Evolutionary conservation across 495 filamentous ascomycete genomes (phyloP).

Genomic region (Penicillium pancosmium): DNA sequence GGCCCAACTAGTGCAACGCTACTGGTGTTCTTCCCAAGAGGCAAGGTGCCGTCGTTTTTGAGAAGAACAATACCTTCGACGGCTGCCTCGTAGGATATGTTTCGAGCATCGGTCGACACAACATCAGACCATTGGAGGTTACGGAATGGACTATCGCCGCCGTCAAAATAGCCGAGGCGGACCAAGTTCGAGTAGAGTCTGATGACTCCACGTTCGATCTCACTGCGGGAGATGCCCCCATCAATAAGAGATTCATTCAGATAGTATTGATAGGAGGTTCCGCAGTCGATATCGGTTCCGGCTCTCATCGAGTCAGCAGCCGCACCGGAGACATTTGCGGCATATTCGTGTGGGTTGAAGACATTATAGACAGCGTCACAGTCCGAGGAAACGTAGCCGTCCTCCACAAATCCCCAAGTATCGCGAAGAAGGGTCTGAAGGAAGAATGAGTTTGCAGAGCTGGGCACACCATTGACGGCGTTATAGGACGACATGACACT

Average conservation of each 20-base stretch:
- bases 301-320: slow-evolving; percentile 58
- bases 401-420: slow-evolving; percentile 45
- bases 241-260: slow-evolving; percentile 52
- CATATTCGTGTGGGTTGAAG: slow-evolving; percentile 58
- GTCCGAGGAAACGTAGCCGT: slow-evolving; percentile 60
- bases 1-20: slow-evolving; percentile 61
- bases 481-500: slow-evolving; percentile 67
- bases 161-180: slow-evolving; percentile 63
- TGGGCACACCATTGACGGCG: slow-evolving; percentile 61
- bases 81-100: slow-evolving; percentile 60
- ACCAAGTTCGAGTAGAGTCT: slow-evolving; percentile 60
- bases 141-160: slow-evolving; percentile 48
- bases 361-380: slow-evolving; percentile 62
- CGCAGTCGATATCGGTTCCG: slow-evolving; percentile 66
- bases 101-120: slow-evolving; percentile 49
- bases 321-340: slow-evolving; percentile 44
- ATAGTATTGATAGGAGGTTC: slow-evolving; percentile 54
- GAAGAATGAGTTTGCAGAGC: slow-evolving; percentile 57
- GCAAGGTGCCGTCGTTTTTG: slow-evolving; percentile 63
- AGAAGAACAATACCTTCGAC: slow-evolving; percentile 61
- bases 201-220: slow-evolving; percentile 56
- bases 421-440: slow-evolving; percentile 61
- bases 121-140: slow-evolving; percentile 56
- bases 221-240: slow-evolving; percentile 49
- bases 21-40: slow-evolving; percentile 41